Evolutionary conservation across 2,329 filamentous ascomycete species (phyloP), one percentile per base, ranked within the genome.

Genomic region (Dactylonectria macrodidyma): DNA sequence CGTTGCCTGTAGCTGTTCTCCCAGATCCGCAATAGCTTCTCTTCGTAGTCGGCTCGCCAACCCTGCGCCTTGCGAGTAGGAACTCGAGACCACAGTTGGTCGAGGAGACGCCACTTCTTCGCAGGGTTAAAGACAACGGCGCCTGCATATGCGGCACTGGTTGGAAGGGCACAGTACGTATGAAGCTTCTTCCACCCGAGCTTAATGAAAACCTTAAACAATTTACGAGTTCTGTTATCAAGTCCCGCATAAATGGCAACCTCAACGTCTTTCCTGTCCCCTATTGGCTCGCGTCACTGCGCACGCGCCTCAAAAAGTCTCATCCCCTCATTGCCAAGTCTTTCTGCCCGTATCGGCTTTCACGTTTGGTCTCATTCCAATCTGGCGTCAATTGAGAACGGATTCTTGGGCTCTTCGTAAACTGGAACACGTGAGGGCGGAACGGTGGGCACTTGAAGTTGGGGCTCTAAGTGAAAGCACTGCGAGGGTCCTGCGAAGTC

Each of bases 121-220:
- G 38, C 19, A 44, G 38, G 54, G 19, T 44, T 57, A 30, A 57
- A 57, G 54, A 57, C 38, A 30, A 26, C 38, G 9, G 54, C 54
- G 24, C 54, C 54, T 44, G 30, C 38, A 54, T 57, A 46, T 14
- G 38, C 54, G 12, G 54, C 54, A 44, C 36, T 44, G 16, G 54
- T n/a, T 22, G 46, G 22, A 57, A 44, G 38, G 14, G 9, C 22
- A 46, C 46, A 44, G 34, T 57, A 57, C 22, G 26, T 57, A 46
- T 57, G 24, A n/a, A 57, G 54, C 38, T 46, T 57, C 54, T 57
- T 57, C 54, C 54, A 57, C 36, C 54, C 54, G 11, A 46, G 54
- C 54, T 44, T 57, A 5, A 57, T 33, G 12, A 44, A 57, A 30
- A 57, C 54, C 19, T 46, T 44, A 7, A 57, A 44, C 34, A 57